A percentile compares a stretch with the other conserved stretches of the same genome.
phyloP scores from a whole-genome alignment of 148 eudicot species.

The Vaccinium corymbosum region DNA sequence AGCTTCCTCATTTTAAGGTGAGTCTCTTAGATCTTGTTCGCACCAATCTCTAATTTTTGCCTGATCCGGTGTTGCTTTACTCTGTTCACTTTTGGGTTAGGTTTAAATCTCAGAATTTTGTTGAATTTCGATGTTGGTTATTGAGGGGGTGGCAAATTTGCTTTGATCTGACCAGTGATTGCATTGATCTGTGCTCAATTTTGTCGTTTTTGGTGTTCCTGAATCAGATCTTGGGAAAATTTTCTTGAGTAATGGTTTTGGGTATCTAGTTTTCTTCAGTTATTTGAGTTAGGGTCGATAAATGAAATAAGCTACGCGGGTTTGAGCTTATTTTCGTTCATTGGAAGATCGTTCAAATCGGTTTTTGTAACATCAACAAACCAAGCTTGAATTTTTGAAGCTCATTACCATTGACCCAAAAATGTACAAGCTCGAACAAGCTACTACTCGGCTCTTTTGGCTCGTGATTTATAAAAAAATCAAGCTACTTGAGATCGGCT shows the following conservation, averaged over 20 bases:
- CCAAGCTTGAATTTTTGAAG: too few species aligned
- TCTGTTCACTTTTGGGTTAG: background rate
- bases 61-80: background rate
- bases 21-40: slow-evolving; percentile 16
- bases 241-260: background rate
- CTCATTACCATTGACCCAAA: too few species aligned
- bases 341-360: too few species aligned
- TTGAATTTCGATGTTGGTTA: background rate
- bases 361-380: too few species aligned
- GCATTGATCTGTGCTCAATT: background rate
- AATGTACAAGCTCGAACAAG: too few species aligned
- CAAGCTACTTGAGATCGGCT: too few species aligned
- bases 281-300: background rate
- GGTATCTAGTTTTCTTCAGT: background rate
- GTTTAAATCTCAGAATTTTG: background rate
- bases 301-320: too few species aligned
- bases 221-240: background rate
- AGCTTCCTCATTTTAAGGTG: slow-evolving; percentile 10
- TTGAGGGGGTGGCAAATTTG: background rate
- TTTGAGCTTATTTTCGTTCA: too few species aligned
- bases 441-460: too few species aligned
- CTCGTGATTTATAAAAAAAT: too few species aligned
- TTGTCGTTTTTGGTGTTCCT: slow-evolving; percentile 4
- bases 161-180: background rate
- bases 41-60: background rate